Conservation (phyloP, 192 early-diverging fungal genomes). For the Chytriomyces confervae region DNA sequence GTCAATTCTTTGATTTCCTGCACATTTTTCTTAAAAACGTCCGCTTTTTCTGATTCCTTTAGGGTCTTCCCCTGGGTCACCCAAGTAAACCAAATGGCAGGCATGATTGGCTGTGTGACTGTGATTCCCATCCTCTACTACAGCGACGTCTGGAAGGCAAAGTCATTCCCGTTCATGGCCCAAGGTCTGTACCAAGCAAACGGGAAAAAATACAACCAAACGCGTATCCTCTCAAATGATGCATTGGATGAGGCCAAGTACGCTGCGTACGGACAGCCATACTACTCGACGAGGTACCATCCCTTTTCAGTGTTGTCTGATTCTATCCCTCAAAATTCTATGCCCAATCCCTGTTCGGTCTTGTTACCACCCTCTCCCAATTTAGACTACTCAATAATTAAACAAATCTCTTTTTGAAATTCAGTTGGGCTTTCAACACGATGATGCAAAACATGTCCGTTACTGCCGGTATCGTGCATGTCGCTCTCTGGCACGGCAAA, state of each 20-base stretch:
- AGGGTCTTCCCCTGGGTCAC: conserved; percentile 33
- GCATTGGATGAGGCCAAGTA: neutral
- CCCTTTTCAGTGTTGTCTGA: too few species aligned
- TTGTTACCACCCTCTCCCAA: too few species aligned
- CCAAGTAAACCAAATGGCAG: conserved; percentile 73
- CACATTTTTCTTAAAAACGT: conserved; percentile 63
- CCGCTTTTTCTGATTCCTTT: conserved; percentile 41
- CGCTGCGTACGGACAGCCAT: neutral
- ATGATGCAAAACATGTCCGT: conserved; percentile 31
- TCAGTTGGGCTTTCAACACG: neutral
- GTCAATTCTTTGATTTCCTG: conserved; percentile 29
- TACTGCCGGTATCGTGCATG: conserved; percentile 34
- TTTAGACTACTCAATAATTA: too few species aligned
- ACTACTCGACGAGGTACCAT: neutral
- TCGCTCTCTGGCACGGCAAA: conserved; percentile 29
- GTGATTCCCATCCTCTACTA: conserved; percentile 58
- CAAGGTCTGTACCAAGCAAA: conserved; percentile 16
- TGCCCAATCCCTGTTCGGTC: too few species aligned
- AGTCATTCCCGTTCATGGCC: conserved; percentile 36
- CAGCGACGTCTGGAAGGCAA: conserved; percentile 34
- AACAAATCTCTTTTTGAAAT: too few species aligned
- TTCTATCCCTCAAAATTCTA: too few species aligned
- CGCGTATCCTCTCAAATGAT: conserved; percentile 20
- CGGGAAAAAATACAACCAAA: conserved; percentile 24
- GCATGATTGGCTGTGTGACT: conserved; percentile 73